Evolutionary conservation across 2,329 filamentous ascomycete species (phyloP).

Genomic region (Madurella fahalii): DNA sequence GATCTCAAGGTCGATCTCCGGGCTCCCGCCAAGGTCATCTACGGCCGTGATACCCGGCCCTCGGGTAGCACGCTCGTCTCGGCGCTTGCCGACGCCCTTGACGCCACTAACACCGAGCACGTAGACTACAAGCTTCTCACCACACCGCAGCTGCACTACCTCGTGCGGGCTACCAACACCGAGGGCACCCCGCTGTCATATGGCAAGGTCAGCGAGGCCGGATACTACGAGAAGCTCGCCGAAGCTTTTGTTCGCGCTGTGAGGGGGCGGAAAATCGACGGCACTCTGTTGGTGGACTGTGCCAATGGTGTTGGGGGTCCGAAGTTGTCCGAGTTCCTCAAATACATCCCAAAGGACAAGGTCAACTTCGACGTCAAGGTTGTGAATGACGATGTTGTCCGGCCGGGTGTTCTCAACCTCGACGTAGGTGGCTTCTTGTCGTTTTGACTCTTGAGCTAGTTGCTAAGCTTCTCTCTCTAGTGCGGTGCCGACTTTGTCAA

Average conservation of each 20-base stretch:
- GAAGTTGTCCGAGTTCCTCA: conserved; percentile 81
- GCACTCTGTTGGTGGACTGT: conserved; percentile 81
- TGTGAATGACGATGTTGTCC: conserved; percentile 88
- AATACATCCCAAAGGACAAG: conserved; percentile 68
- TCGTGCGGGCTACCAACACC: conserved; percentile 92
- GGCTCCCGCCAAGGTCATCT: conserved; percentile 74
- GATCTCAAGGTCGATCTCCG: conserved; percentile 71
- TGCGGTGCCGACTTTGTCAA: conserved; percentile 97
- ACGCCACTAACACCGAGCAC: conserved; percentile 68
- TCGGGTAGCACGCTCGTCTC: conserved; percentile 80
- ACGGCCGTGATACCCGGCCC: conserved; percentile 87
- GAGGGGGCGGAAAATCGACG: conserved; percentile 68
- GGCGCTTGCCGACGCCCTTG: conserved; percentile 74
- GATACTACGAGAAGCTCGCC: conserved; percentile 91
- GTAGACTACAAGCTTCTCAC: conserved; percentile 89
- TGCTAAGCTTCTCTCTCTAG: conserved; percentile 38
- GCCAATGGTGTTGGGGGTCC: conserved; percentile 95
- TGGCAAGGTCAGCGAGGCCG: conserved; percentile 80
- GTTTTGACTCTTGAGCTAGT: conserved; percentile 8
- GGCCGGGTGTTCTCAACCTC: conserved; percentile 82
- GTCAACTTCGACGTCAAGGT: conserved; percentile 76
- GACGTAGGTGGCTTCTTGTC: conserved; percentile 54
- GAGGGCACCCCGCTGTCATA: conserved; percentile 82
- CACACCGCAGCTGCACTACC: conserved; percentile 96
- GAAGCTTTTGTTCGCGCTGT: conserved; percentile 82